Percentiles rank a stretch among this genome's conserved stretches.
Conservation (phyloP, 768 basidiomycete genomes). For the Kwoniella sp. region DNA sequence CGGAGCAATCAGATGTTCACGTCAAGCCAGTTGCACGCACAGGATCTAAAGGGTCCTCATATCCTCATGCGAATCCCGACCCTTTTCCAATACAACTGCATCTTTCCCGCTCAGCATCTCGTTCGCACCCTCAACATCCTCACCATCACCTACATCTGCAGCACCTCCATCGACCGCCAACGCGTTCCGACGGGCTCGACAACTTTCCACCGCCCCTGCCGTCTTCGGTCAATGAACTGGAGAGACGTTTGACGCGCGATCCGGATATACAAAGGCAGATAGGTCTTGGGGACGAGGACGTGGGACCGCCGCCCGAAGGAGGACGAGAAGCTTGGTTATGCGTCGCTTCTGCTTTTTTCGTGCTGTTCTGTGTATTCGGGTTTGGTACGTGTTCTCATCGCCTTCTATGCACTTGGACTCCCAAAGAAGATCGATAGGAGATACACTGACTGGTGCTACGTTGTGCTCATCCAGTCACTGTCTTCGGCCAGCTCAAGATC, state of each 20-base stretch:
- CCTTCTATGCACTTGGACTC: not conserved
- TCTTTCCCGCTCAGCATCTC: slow-evolving; percentile 13
- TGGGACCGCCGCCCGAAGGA: slow-evolving; percentile 53
- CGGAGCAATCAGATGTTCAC: not conserved
- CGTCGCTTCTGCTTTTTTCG: slow-evolving; percentile 43
- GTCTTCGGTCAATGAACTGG: slow-evolving; percentile 20
- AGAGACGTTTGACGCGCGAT: slow-evolving; percentile 30
- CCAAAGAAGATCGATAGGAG: too few species aligned
- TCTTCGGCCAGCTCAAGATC: slow-evolving; percentile 47
- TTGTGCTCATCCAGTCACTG: slow-evolving; percentile 42
- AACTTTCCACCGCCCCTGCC: slow-evolving; percentile 41
- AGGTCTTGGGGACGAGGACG: slow-evolving; percentile 29
- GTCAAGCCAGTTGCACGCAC: not conserved
- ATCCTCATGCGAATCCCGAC: not conserved
- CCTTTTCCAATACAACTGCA: slow-evolving; percentile 20
- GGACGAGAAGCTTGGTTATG: slow-evolving; percentile 52
- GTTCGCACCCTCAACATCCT: not conserved
- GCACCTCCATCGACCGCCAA: slow-evolving; percentile 21
- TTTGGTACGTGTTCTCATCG: slow-evolving; percentile 39
- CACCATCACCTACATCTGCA: not conserved
- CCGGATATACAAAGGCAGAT: slow-evolving; percentile 36
- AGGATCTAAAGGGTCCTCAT: not conserved
- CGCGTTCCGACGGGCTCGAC: slow-evolving; percentile 38
- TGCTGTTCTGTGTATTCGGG: slow-evolving; percentile 50
- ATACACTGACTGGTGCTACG: too few species aligned